A percentile compares a stretch with the other conserved stretches of the same genome.
These are phyloP conservation scores for Cairneyella variabilis DNA, from an alignment of 495 filamentous ascomycete genomes.

Conservation along the genomic window DNA sequence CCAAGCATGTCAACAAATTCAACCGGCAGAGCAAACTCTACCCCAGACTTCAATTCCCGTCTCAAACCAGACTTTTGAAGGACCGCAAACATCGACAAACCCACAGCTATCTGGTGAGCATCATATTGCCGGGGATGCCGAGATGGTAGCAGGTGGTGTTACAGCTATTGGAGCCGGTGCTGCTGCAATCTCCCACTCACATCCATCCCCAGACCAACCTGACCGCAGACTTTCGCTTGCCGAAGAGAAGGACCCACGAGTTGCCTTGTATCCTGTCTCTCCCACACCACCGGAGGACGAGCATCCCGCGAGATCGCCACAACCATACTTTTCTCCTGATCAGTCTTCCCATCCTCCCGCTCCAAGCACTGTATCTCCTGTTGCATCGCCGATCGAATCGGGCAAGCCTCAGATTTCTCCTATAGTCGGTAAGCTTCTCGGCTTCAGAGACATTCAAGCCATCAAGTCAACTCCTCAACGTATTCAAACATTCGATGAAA, in stretches of 20 bases:
- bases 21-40: not conserved
- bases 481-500: constrained; percentile 64
- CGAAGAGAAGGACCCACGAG: constrained; percentile 39
- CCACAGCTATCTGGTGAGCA: not conserved
- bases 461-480: constrained; percentile 48
- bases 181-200: not conserved
- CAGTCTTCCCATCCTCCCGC: constrained; percentile 2
- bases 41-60: not conserved
- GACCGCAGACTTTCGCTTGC: constrained; percentile 30
- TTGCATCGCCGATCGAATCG: constrained; percentile 4
- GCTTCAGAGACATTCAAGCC: constrained; percentile 22
- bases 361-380: constrained; percentile 14
- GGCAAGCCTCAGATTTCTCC: too few relatives aligned
- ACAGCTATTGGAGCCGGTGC: constrained; percentile 2
- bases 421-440: constrained; percentile 5
- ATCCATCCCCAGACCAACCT: not conserved
- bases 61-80: not conserved
- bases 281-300: constrained; percentile 33
- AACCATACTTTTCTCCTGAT: constrained; percentile 13
- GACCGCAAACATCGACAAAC: not conserved
- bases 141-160: constrained; percentile 9
- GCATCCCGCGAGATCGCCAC: constrained; percentile 31
- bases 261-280: constrained; percentile 27
- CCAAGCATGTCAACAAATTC: too few relatives aligned
- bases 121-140: constrained; percentile 10